Conservation (phyloP, 2,329 filamentous ascomycete species). For the Fusarium sp. region DNA sequence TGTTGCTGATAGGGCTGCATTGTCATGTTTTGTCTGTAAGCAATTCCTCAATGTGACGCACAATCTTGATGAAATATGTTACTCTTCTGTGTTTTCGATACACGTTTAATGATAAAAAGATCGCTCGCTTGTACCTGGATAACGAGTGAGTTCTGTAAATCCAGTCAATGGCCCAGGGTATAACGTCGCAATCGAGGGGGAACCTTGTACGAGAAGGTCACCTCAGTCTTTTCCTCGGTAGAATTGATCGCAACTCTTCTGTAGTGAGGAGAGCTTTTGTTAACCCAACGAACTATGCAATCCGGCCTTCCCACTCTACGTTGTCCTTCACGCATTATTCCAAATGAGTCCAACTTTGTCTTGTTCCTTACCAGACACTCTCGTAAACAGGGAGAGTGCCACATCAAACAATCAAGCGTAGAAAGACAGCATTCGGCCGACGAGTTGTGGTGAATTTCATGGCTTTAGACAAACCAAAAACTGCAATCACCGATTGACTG, state of each 20-base stretch:
- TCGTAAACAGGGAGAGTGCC: neutral
- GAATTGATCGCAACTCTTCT: slow-evolving; percentile 60
- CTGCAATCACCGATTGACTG: slow-evolving; percentile 37
- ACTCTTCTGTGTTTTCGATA: neutral
- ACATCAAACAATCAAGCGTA: neutral
- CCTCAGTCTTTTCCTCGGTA: slow-evolving; percentile 67
- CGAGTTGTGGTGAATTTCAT: slow-evolving; percentile 13
- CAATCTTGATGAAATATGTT: neutral
- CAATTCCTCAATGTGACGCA: neutral
- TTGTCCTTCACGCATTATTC: too few species aligned
- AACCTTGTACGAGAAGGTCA: slow-evolving; percentile 58
- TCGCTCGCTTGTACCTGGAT: neutral
- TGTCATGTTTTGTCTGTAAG: neutral
- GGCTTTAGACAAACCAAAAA: slow-evolving; percentile 24
- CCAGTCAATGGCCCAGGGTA: slow-evolving; percentile 30
- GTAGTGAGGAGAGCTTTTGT: slow-evolving; percentile 66
- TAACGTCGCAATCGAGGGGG: neutral
- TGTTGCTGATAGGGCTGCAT: neutral
- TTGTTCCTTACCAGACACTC: neutral
- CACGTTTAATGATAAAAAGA: neutral
- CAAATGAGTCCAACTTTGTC: too few species aligned
- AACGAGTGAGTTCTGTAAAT: neutral
- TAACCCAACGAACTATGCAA: slow-evolving; percentile 60
- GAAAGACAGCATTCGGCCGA: slow-evolving; percentile 12
- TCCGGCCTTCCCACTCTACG: slow-evolving; percentile 51